Conservation (phyloP, 2,329 filamentous ascomycete species). For the Pseudogymnoascus sp. region DNA sequence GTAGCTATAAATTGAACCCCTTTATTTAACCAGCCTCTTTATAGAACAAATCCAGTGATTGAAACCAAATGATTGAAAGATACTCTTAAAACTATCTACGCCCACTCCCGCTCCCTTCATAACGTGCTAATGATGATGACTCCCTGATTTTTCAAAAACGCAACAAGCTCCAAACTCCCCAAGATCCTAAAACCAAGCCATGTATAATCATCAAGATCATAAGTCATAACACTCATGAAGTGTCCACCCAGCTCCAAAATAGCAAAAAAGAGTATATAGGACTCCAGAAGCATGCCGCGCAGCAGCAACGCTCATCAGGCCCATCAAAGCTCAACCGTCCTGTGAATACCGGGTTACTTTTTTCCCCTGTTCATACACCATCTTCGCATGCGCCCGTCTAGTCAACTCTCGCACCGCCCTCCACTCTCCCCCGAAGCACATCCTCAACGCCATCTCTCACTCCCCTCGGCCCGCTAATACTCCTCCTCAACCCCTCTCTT, state of each 20-base stretch:
- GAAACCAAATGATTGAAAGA: background rate
- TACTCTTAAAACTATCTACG: constrained; percentile 6
- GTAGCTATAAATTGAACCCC: background rate
- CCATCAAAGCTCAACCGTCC: background rate
- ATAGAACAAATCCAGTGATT: background rate
- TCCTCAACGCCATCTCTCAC: constrained; percentile 27
- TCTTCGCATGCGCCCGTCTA: background rate
- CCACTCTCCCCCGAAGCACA: constrained; percentile 20
- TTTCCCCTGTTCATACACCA: background rate
- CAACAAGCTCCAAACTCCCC: constrained; percentile 1
- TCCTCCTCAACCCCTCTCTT: constrained; percentile 49
- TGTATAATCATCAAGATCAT: constrained; percentile 8
- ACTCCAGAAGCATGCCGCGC: background rate
- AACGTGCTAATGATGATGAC: background rate
- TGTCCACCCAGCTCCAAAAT: background rate
- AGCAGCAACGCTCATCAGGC: constrained; percentile 2
- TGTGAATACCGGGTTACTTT: constrained; percentile 2
- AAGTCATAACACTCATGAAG: constrained; percentile 2
- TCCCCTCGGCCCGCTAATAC: constrained; percentile 50
- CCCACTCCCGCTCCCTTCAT: background rate
- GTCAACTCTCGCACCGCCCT: background rate
- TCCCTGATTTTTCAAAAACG: background rate
- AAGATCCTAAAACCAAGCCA: background rate
- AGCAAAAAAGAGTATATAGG: background rate
- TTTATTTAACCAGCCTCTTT: background rate